A percentile compares a stretch with the other conserved stretches of the same genome.
These are phyloP conservation scores for Metschnikowia koreensis DNA, from an alignment of 805 yeast genomes.

Conservation along the genomic window DNA sequence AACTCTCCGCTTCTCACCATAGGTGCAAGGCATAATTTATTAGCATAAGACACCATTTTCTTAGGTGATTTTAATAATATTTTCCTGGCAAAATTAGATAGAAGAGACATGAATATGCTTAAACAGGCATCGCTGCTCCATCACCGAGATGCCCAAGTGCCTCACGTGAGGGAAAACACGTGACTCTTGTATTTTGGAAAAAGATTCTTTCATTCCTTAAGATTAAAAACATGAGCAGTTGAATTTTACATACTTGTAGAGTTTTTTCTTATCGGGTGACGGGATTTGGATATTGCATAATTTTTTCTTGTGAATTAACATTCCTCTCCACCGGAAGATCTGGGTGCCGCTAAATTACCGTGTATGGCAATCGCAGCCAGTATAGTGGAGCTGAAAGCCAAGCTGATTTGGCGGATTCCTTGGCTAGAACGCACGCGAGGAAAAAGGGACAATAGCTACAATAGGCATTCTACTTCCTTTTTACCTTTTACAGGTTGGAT, in stretches of 20 bases:
- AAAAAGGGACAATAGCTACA: neutral
- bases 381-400: neutral
- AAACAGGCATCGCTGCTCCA: neutral
- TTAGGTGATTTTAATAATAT: neutral
- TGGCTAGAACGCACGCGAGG: neutral
- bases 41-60: slow-evolving; percentile 63
- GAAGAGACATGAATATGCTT: neutral
- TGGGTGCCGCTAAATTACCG: neutral
- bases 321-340: neutral
- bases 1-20: slow-evolving; percentile 97
- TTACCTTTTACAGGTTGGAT: neutral
- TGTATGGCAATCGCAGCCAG: slow-evolving; percentile 1
- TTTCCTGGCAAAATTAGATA: neutral
- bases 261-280: too few relatives aligned
- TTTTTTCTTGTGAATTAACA: neutral
- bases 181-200: neutral
- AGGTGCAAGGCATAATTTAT: slow-evolving; percentile 86
- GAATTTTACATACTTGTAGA: too few relatives aligned
- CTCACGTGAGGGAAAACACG: neutral
- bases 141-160: neutral
- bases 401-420: neutral
- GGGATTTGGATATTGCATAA: too few relatives aligned
- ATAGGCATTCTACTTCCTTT: neutral
- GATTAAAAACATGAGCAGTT: too few relatives aligned
- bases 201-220: too few relatives aligned